Base-by-base conservation (phyloP, 2,329 filamentous ascomycete genomes). In the Sphaerulina vaccinii region DNA sequence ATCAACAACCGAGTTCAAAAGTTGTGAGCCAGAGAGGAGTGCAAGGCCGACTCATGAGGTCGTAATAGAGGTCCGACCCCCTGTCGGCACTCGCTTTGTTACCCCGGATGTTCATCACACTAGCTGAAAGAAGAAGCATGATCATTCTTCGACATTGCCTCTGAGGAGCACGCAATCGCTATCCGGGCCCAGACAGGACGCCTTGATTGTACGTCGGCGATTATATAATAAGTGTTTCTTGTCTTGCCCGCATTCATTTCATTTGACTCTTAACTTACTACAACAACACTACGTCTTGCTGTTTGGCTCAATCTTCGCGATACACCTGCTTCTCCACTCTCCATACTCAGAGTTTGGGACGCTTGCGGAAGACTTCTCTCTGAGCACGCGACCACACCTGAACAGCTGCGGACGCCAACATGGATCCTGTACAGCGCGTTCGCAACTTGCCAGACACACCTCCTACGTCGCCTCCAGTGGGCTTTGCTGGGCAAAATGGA, bases 401-500 rank as follows among this genome's bases (percentile, higher is more conserved):
- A 23, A 18, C n/a, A 23, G 33, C n/a, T 23, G 35, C 23, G 35
- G 21, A 13, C 22, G 45, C 21, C 22, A 32, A 15, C 27, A 57
- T 57, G 55, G 54, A 61, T 43, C 60, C 50, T 24, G 64, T 65
- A 58, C 56, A 65, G 23, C 64, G 63, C 36, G 56, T 66, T 37
- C 58, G 60, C 55, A 67, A 62, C 52, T 32, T 62, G 33, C 66
- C 66, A 23, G 63, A 66, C 47, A 69, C 68, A 24, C 68, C 68
- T 36, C 68, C 68, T 29, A 63, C 63, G 37, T 69, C 68, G 21
- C 68, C 68, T n/a, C 68, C 68, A n/a, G 58, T 59, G 10, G 68
- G 68, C 43, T 68, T 69, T 46, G 57, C 59, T n/a, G 68, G 68
- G 46, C 67, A 69, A 54, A 66, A 68, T 66, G 67, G 68, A 59